Evolutionary conservation across 192 early-diverging fungal genomes (phyloP).

Genomic region (Coemansia sp.): DNA sequence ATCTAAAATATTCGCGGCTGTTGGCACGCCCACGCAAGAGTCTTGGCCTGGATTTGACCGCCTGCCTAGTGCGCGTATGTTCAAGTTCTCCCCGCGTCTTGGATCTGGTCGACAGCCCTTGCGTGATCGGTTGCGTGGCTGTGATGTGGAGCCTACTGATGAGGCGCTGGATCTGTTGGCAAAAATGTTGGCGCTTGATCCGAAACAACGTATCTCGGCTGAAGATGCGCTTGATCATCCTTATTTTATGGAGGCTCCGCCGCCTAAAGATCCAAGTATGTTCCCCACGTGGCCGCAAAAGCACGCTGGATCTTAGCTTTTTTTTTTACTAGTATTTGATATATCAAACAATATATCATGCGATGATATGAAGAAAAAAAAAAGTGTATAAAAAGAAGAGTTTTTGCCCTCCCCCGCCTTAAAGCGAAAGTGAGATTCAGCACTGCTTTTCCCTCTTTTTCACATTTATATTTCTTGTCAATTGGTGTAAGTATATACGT

Average conservation of each 20-base stretch:
- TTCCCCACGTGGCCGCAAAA: constrained; percentile 95
- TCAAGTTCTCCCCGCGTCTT: constrained; percentile 60
- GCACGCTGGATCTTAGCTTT: constrained; percentile 2
- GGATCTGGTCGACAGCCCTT: constrained; percentile 18
- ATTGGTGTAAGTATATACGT: too few relatives aligned
- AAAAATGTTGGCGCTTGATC: constrained; percentile 81
- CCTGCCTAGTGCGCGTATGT: constrained; percentile 70
- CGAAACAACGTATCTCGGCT: constrained; percentile 83
- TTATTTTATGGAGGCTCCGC: constrained; percentile 83
- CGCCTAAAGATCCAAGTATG: constrained; percentile 88
- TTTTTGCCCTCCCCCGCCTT: too few relatives aligned
- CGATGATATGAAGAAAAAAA: too few relatives aligned
- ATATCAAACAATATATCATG: not conserved
- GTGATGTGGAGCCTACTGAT: not conserved
- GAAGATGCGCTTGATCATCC: constrained; percentile 89
- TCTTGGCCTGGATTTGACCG: constrained; percentile 72
- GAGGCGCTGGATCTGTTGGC: constrained; percentile 77
- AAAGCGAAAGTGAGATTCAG: too few relatives aligned
- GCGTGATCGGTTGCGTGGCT: constrained; percentile 37
- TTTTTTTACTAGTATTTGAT: not conserved
- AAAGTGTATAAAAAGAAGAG: too few relatives aligned
- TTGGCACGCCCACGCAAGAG: constrained; percentile 83
- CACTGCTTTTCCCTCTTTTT: too few relatives aligned
- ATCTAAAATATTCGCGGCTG: constrained; percentile 79
- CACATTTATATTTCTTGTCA: too few relatives aligned